Evolutionary conservation across 2,329 filamentous ascomycete species (phyloP).

Genomic region (Fusarium torulosum): DNA sequence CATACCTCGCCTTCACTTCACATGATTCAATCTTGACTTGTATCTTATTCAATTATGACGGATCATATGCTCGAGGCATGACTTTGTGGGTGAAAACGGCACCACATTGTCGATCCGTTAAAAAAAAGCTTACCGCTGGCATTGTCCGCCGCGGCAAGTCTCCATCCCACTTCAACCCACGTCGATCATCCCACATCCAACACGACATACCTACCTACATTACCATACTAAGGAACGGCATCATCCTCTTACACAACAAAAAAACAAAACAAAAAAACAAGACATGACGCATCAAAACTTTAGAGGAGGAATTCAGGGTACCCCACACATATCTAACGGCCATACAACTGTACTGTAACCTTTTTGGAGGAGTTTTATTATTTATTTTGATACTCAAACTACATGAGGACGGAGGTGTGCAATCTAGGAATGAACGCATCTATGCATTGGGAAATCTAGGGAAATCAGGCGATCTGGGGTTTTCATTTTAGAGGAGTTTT

Average conservation of each 20-base stretch:
- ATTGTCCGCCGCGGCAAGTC: constrained; percentile 29
- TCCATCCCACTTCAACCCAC: constrained; percentile 21
- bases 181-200: constrained; percentile 27
- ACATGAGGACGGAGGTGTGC: constrained; percentile 25
- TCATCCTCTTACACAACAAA: background rate
- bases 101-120: constrained; percentile 41
- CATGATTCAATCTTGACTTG: constrained; percentile 17
- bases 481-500: constrained; percentile 25
- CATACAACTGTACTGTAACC: constrained; percentile 29
- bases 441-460: constrained; percentile 24
- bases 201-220: constrained; percentile 3
- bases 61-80: constrained; percentile 30
- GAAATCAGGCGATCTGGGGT: constrained; percentile 31
- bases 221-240: background rate
- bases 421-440: constrained; percentile 4
- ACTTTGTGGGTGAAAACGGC: constrained; percentile 41
- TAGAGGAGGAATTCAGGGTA: constrained; percentile 26
- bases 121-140: constrained; percentile 20
- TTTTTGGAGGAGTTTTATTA: constrained; percentile 11
- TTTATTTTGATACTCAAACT: background rate
- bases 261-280: constrained; percentile 10
- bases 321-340: constrained; percentile 25
- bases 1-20: constrained; percentile 8
- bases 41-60: constrained; percentile 27
- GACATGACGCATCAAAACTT: constrained; percentile 11